Evolutionary conservation across 2,329 filamentous ascomycete genomes (phyloP), one percentile per base, ranked within the genome.

Genomic region (Fusarium continuum): DNA sequence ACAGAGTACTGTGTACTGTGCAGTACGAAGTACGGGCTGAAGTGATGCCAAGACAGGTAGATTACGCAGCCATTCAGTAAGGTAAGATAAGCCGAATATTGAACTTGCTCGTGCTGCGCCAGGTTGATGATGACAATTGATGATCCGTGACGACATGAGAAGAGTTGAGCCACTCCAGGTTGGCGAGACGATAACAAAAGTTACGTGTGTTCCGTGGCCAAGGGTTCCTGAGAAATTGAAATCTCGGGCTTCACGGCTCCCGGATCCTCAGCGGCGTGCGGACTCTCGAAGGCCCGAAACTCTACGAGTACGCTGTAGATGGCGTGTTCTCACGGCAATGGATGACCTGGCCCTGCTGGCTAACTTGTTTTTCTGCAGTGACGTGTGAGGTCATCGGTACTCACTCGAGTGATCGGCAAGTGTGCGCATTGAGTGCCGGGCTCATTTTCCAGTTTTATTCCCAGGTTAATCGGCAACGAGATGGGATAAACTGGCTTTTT

Each of bases 101-200:
- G 20, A 25, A 28, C 34, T 60, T 60, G 25, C 23, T 54, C 40
- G 11, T 46, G 46, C 50, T 64, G 52, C 60, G 43, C 40, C 32
- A 32, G 31, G 29, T 48, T 54, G 55, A 41, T 69, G 59, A 60
- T 70, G 67, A 63, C 55, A 36, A 20, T 35, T 26, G 55, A 58
- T 38, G 55, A 58, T 58, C 54, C 44, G 53, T 58, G 55, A 58
- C 67, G 67, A 58, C 58, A 66, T 59, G 25, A 23, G 22, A 39
- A 19, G 25, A 35, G 32, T 28, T 47, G 44, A 61, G 58, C 58
- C 61, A 67, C 59, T 34, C 20, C 40, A 29, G 23, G 45, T 43
- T 48, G 41, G 19, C 43, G 52, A 49, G 51, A 60, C 51, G 43
- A 60, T 54, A 17, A 36, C 19, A 35, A 29, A 29, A 20, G 32